Conservation (phyloP, 2,329 filamentous ascomycete genomes). For the Xylariomycetidae sp. region DNA sequence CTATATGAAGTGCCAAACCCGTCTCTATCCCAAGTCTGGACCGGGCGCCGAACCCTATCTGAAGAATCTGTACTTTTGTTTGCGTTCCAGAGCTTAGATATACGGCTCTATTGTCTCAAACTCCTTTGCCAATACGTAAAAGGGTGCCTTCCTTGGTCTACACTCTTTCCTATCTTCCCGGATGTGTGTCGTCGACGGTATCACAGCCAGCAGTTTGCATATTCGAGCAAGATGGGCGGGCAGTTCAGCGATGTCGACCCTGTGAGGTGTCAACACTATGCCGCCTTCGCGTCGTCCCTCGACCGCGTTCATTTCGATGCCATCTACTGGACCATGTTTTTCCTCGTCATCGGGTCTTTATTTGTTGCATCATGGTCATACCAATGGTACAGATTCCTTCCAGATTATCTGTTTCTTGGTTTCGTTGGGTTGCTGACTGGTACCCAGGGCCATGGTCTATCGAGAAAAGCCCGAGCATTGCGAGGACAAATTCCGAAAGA, state of each 20-base stretch:
- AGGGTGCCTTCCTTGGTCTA: too few relatives aligned
- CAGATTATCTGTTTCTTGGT: neutral
- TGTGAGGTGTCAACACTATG: constrained; percentile 33
- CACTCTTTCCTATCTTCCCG: too few relatives aligned
- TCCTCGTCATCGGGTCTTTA: constrained; percentile 31
- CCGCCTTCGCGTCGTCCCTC: constrained; percentile 32
- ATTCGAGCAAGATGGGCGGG: constrained; percentile 30
- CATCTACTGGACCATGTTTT: constrained; percentile 38
- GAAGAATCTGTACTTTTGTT: too few relatives aligned
- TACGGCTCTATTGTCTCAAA: too few relatives aligned
- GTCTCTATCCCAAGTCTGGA: too few relatives aligned
- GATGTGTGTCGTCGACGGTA: too few relatives aligned
- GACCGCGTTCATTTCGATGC: constrained; percentile 31
- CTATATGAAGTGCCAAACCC: too few relatives aligned
- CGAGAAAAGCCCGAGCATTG: constrained; percentile 26
- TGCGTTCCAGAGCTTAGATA: too few relatives aligned
- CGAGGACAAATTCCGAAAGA: constrained; percentile 32
- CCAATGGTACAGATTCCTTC: constrained; percentile 22
- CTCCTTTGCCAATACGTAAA: too few relatives aligned
- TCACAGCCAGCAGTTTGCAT: too few relatives aligned
- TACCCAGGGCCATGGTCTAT: constrained; percentile 31
- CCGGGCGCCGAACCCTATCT: too few relatives aligned
- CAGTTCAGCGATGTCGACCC: constrained; percentile 27
- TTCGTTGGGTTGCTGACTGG: neutral
- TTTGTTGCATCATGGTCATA: constrained; percentile 34